Conservation (phyloP, 2,329 filamentous ascomycete species). For the Diaporthe caulivora region DNA sequence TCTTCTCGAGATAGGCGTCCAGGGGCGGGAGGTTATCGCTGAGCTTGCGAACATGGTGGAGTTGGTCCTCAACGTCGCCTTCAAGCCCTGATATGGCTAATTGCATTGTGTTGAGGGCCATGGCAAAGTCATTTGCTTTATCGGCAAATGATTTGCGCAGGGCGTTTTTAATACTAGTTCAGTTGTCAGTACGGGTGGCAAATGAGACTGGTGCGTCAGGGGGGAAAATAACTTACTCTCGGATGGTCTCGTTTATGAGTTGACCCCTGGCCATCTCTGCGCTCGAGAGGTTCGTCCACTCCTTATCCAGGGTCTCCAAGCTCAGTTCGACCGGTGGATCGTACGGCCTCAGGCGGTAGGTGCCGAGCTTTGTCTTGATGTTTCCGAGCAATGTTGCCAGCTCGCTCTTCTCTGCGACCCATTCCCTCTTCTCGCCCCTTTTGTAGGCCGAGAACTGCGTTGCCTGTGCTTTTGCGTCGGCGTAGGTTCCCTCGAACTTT, state of each 20-base stretch:
- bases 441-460: slow-evolving; percentile 90
- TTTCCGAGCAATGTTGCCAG: slow-evolving; percentile 93
- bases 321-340: slow-evolving; percentile 88
- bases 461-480: slow-evolving; percentile 90
- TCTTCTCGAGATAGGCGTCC: slow-evolving; percentile 91
- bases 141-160: slow-evolving; percentile 94
- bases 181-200: slow-evolving; percentile 29
- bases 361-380: slow-evolving; percentile 98
- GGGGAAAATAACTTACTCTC: slow-evolving; percentile 73
- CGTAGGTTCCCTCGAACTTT: slow-evolving; percentile 90
- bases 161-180: slow-evolving; percentile 86
- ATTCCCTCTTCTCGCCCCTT: slow-evolving; percentile 87
- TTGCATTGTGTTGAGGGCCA: slow-evolving; percentile 94
- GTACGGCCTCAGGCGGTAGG: slow-evolving; percentile 91
- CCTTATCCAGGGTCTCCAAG: slow-evolving; percentile 82
- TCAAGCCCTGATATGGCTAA: slow-evolving; percentile 96
- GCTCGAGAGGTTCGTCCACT: slow-evolving; percentile 84
- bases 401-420: slow-evolving; percentile 98
- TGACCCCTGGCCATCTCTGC: slow-evolving; percentile 91
- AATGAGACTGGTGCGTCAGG: neutral
- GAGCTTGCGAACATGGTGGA: slow-evolving; percentile 86
- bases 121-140: slow-evolving; percentile 97
- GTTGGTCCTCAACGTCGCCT: slow-evolving; percentile 95
- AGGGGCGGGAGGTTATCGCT: slow-evolving; percentile 88
- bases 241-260: slow-evolving; percentile 96